Percentiles rank a stretch among this genome's conserved stretches.
Conservation (phyloP, 2,329 filamentous ascomycete species). For the Metarhizium sp. region DNA sequence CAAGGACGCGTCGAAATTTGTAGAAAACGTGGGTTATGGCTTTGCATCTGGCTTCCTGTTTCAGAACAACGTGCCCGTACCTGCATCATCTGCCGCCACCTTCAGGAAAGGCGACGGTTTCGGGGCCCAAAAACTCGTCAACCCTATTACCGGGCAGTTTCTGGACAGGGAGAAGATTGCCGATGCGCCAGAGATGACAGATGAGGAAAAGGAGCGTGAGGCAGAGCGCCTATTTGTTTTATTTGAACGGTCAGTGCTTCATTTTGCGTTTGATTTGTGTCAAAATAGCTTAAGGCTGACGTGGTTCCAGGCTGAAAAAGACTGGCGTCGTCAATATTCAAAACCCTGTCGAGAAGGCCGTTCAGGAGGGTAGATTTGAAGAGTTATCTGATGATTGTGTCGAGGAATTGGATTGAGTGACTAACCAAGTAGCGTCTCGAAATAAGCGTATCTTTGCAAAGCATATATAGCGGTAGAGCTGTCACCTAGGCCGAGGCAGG, state of each 20-base stretch:
- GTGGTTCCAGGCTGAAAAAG: slow-evolving; percentile 44
- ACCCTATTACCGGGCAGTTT: slow-evolving; percentile 82
- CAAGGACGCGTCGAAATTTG: slow-evolving; percentile 68
- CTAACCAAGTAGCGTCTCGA: not conserved
- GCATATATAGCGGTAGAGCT: not conserved
- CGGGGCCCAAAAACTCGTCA: slow-evolving; percentile 41
- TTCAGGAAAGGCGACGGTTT: slow-evolving; percentile 19
- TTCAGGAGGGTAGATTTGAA: slow-evolving; percentile 60
- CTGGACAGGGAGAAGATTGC: slow-evolving; percentile 55
- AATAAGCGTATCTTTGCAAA: not conserved
- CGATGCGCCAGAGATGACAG: slow-evolving; percentile 65
- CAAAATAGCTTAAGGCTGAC: slow-evolving; percentile 10
- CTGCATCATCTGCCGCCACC: slow-evolving; percentile 50
- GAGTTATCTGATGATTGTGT: slow-evolving; percentile 51
- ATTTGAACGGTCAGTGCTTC: slow-evolving; percentile 61
- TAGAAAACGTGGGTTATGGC: slow-evolving; percentile 89
- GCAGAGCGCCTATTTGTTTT: slow-evolving; percentile 83
- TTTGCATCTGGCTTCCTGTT: slow-evolving; percentile 87
- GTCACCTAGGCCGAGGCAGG: not conserved
- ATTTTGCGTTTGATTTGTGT: not conserved
- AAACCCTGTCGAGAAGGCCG: slow-evolving; percentile 66
- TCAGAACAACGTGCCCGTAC: slow-evolving; percentile 71
- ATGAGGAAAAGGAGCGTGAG: slow-evolving; percentile 86
- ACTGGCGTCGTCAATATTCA: slow-evolving; percentile 70
- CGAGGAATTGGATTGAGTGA: slow-evolving; percentile 31